phyloP scores from a whole-genome alignment of 1,284 basidiomycete genomes.

The Ceratobasidium sp. region DNA sequence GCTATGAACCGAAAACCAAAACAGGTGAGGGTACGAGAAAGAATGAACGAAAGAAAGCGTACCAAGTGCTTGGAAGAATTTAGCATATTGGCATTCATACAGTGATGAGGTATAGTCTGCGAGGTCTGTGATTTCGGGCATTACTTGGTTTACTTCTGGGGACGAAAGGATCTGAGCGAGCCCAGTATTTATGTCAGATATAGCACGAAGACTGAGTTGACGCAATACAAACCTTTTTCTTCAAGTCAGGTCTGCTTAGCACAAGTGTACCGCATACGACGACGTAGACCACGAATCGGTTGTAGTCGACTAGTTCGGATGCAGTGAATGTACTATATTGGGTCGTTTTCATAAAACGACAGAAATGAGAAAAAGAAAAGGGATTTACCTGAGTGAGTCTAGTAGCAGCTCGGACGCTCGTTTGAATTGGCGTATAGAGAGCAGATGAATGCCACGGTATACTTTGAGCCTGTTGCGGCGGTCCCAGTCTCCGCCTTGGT shows the following conservation, averaged over 20 bases:
- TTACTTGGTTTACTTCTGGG: conserved; percentile 78
- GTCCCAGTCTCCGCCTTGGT: conserved; percentile 99
- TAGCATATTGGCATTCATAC: conserved; percentile 94
- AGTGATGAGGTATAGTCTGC: conserved; percentile 67
- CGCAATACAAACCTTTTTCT: conserved; percentile 80
- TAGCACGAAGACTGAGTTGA: not conserved
- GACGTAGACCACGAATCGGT: conserved; percentile 90
- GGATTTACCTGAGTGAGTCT: conserved; percentile 72
- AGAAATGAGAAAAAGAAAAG: too few relatives aligned
- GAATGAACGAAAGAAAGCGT: conserved; percentile 37
- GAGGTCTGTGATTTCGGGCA: conserved; percentile 65
- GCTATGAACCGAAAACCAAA: conserved; percentile 62
- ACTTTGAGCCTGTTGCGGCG: conserved; percentile 96
- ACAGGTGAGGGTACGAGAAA: not conserved
- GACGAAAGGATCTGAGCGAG: conserved; percentile 69
- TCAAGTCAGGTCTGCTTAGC: conserved; percentile 87
- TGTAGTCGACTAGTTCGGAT: conserved; percentile 88
- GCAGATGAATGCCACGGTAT: conserved; percentile 87
- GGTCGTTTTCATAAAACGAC: too few relatives aligned
- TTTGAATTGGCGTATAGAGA: conserved; percentile 89
- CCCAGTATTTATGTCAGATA: too few relatives aligned
- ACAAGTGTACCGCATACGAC: conserved; percentile 85
- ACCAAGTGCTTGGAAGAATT: conserved; percentile 93
- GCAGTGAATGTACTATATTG: conserved; percentile 88
- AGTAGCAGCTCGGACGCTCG: conserved; percentile 77